These are phyloP conservation scores for Sorghum bicolor DNA, from an alignment of 176 grass and related monocot species.

Conservation along the genomic window Sorghum_bicolor_NCBIv3 NC_012871.2:67313001-67313500, in stretches of 20 bases:
- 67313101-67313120: neutral
- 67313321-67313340: conserved; percentile 74
- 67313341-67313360: conserved; percentile 78
- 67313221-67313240: conserved; percentile 60
- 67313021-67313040: neutral
- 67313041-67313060: neutral
- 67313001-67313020: neutral
- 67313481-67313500: neutral
- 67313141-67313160: neutral
- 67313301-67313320: conserved; percentile 66
- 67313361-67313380: conserved; percentile 53
- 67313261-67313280: conserved; percentile 53
- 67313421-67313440: conserved; percentile 62
- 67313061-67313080: neutral
- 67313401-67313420: conserved; percentile 79
- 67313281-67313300: conserved; percentile 82
- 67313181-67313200: conserved; percentile 8
- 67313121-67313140: neutral
- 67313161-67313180: conserved; percentile 1
- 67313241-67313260: conserved; percentile 64
- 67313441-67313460: conserved; percentile 37
- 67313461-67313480: neutral
- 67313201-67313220: neutral
- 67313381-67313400: conserved; percentile 83
- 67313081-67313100: neutral